Percentiles rank a stretch among this genome's conserved stretches.
phyloP scores from a whole-genome alignment of 2,329 filamentous ascomycete genomes.

The Aspergillus chevalieri region DNA sequence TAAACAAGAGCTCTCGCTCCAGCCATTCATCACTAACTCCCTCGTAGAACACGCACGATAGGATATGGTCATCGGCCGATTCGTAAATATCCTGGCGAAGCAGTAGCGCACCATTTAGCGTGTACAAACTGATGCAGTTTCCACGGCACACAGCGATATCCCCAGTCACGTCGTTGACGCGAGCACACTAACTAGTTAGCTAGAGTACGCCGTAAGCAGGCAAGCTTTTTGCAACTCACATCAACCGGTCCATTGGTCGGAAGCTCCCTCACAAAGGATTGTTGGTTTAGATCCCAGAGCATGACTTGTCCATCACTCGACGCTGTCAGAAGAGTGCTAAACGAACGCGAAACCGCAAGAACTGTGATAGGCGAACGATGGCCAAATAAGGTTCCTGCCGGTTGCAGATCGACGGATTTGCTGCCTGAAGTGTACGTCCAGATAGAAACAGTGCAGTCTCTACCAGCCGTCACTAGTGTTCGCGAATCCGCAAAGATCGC shows the following conservation, averaged over 20 bases:
- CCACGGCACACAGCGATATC: constrained; percentile 82
- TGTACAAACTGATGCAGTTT: constrained; percentile 69
- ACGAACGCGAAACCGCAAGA: constrained; percentile 78
- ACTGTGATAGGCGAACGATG: constrained; percentile 78
- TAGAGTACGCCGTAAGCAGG: neutral
- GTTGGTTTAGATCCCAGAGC: constrained; percentile 89
- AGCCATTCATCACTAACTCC: constrained; percentile 87
- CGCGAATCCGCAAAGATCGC: constrained; percentile 82
- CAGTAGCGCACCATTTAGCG: constrained; percentile 77
- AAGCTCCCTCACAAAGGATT: constrained; percentile 75
- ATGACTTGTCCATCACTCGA: constrained; percentile 76
- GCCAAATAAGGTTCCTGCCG: constrained; percentile 76
- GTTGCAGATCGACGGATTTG: constrained; percentile 71
- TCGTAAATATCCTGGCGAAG: constrained; percentile 76
- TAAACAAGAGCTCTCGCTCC: constrained; percentile 78
- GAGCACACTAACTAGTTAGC: constrained; percentile 57
- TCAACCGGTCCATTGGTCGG: constrained; percentile 50
- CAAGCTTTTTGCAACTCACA: constrained; percentile 22
- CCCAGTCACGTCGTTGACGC: constrained; percentile 84
- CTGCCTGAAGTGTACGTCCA: constrained; percentile 63
- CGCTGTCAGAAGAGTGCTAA: constrained; percentile 79
- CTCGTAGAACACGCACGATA: constrained; percentile 87
- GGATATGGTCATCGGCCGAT: constrained; percentile 65
- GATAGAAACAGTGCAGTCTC: constrained; percentile 84
- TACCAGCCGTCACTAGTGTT: constrained; percentile 84